phyloP scores from a whole-genome alignment of 208 protist species.

The Leishmania gerbilli region DNA sequence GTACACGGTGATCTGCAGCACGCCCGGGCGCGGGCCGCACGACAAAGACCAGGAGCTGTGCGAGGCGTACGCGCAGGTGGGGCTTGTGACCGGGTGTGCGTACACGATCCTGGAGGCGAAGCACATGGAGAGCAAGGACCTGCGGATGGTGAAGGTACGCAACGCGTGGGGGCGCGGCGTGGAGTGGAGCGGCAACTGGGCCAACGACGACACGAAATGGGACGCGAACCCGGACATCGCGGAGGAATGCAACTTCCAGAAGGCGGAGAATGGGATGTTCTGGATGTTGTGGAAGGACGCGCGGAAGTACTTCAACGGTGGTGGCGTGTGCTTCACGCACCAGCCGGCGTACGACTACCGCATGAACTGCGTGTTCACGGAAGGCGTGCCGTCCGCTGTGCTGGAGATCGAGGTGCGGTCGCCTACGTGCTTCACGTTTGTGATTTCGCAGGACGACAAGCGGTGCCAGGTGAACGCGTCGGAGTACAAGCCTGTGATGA shows the following conservation, averaged over 20 bases:
- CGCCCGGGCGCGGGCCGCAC: constrained; percentile 50
- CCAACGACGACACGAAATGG: constrained; percentile 73
- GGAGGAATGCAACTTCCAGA: constrained; percentile 63
- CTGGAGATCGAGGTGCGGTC: constrained; percentile 68
- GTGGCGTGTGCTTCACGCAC: constrained; percentile 78
- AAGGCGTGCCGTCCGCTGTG: constrained; percentile 59
- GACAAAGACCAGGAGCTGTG: constrained; percentile 31
- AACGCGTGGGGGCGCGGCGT: constrained; percentile 63
- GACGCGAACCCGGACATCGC: constrained; percentile 71
- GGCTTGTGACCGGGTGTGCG: constrained; percentile 63
- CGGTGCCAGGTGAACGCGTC: constrained; percentile 40
- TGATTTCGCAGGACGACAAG: constrained; percentile 80
- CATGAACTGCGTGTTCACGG: constrained; percentile 71
- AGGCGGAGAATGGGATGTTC: constrained; percentile 62
- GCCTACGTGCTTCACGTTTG: constrained; percentile 67
- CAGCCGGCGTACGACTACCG: constrained; percentile 73
- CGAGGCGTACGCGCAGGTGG: constrained; percentile 52
- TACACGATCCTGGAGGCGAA: constrained; percentile 74
- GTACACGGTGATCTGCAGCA: constrained; percentile 80
- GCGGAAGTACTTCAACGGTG: constrained; percentile 87
- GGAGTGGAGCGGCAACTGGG: constrained; percentile 85
- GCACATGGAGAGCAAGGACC: constrained; percentile 48
- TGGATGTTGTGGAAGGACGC: constrained; percentile 85
- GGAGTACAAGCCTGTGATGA: constrained; percentile 83
- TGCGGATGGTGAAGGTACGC: constrained; percentile 72